These are phyloP conservation scores for Fusarium coffeatum DNA, from an alignment of 2,329 filamentous ascomycete genomes.

Conservation along the genomic window DNA sequence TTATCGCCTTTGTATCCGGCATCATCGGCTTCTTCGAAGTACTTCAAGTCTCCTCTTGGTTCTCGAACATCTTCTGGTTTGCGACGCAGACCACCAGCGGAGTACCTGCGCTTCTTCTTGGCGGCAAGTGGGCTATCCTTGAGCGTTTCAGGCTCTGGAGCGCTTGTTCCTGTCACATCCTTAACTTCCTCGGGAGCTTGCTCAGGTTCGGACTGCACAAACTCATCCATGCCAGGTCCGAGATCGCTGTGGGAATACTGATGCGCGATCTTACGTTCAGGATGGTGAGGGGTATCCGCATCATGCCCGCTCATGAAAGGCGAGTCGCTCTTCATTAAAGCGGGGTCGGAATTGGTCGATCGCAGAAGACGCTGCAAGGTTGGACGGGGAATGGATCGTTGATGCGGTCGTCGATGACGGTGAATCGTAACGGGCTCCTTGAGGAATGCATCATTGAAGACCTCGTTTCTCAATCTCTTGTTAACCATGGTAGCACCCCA, in stretches of 20 bases:
- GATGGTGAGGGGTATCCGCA: not conserved
- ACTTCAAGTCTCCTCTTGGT: conserved; percentile 82
- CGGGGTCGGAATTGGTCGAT: conserved; percentile 59
- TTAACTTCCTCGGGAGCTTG: conserved; percentile 55
- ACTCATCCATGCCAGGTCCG: conserved; percentile 44
- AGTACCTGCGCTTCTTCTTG: conserved; percentile 79
- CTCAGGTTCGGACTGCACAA: conserved; percentile 49
- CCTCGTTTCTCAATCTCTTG: conserved; percentile 85
- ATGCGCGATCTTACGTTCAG: conserved; percentile 27
- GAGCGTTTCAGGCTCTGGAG: conserved; percentile 70
- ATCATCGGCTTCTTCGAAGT: conserved; percentile 90
- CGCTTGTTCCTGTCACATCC: conserved; percentile 72
- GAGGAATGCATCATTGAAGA: conserved; percentile 90
- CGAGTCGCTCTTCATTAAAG: conserved; percentile 45
- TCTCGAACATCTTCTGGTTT: conserved; percentile 79
- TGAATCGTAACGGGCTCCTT: conserved; percentile 86
- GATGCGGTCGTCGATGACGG: conserved; percentile 77
- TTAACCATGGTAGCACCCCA: conserved; percentile 97
- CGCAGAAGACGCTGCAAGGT: conserved; percentile 60
- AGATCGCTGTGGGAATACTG: conserved; percentile 52
- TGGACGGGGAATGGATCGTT: conserved; percentile 71
- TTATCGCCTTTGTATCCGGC: conserved; percentile 78
- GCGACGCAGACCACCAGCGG: conserved; percentile 82
- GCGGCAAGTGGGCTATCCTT: conserved; percentile 54
- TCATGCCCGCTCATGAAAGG: conserved; percentile 21